Conservation (phyloP, 2,329 filamentous ascomycete species). For the Aspergillus versicolor region DNA sequence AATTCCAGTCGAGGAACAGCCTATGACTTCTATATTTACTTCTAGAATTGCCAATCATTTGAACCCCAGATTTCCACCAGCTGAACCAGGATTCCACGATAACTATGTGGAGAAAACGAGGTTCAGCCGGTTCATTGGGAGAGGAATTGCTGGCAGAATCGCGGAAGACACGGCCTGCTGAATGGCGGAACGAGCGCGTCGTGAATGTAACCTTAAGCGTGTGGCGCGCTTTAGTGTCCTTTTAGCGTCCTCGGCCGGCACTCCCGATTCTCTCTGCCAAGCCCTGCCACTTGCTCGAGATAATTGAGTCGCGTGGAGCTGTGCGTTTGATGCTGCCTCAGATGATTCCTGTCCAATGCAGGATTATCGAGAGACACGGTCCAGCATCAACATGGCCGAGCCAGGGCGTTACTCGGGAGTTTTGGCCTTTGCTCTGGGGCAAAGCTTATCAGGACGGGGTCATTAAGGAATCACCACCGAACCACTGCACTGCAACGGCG, state of each 20-base stretch:
- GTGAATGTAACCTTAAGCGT: constrained; percentile 7
- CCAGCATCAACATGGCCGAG: too few species aligned
- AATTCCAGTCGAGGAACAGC: not conserved
- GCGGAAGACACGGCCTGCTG: not conserved
- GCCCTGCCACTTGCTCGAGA: not conserved
- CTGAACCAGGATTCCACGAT: not conserved
- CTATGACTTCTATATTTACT: not conserved
- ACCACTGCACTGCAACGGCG: constrained; percentile 1
- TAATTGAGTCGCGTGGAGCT: too few species aligned
- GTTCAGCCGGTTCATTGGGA: not conserved
- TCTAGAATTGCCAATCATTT: not conserved
- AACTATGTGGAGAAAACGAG: not conserved
- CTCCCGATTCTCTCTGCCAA: not conserved
- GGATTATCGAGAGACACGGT: too few species aligned
- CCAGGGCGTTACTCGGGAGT: too few species aligned
- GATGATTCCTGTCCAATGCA: too few species aligned
- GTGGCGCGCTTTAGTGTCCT: not conserved
- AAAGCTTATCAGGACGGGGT: constrained; percentile 15
- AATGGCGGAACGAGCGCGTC: not conserved
- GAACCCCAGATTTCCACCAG: not conserved
- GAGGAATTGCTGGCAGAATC: not conserved
- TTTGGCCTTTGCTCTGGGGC: not conserved
- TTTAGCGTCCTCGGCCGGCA: too few species aligned
- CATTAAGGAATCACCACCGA: not conserved
- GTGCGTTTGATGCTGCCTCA: too few species aligned